Conservation (phyloP, 768 basidiomycete genomes). For the Astraeus odoratus region DNA sequence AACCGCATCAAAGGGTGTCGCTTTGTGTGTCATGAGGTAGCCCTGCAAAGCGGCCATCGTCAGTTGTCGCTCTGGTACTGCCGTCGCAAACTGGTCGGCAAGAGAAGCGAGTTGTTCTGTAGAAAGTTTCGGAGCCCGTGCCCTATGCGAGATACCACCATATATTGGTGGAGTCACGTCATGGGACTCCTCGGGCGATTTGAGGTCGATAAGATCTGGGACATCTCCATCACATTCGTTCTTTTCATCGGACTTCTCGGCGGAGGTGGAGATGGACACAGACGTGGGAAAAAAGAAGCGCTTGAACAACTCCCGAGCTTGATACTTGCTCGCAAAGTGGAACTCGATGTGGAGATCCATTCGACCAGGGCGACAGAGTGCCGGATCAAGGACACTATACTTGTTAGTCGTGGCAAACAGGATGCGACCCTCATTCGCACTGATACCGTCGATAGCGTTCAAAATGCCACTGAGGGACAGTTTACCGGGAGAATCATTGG, state of each 20-base stretch:
- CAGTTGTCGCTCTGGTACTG: constrained; percentile 40
- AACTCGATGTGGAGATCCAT: constrained; percentile 80
- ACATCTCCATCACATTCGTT: neutral
- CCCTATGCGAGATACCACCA: constrained; percentile 22
- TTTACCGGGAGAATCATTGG: constrained; percentile 12
- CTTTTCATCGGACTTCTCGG: neutral
- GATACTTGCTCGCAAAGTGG: constrained; percentile 62
- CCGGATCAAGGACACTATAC: constrained; percentile 61
- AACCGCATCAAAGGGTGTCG: constrained; percentile 49
- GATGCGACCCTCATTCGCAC: constrained; percentile 76
- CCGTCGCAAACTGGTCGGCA: constrained; percentile 48
- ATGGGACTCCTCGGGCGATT: constrained; percentile 2
- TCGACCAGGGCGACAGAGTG: constrained; percentile 69
- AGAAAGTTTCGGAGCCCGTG: constrained; percentile 36
- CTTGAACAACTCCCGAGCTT: constrained; percentile 58
- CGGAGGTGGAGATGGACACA: neutral
- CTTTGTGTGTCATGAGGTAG: constrained; percentile 70
- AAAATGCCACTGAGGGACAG: constrained; percentile 70
- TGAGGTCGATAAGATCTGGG: constrained; percentile 14
- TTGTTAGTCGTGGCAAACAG: constrained; percentile 78
- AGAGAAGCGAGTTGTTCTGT: constrained; percentile 35
- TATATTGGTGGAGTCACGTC: constrained; percentile 7
- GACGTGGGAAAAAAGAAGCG: constrained; percentile 54
- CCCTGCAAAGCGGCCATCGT: constrained; percentile 49
- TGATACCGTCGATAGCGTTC: constrained; percentile 75